A percentile compares a stretch with the other conserved stretches of the same genome.
Evolutionary conservation across 306 rosid genomes (phyloP).

Genomic region (Cyclanthera cordifolia): DNA sequence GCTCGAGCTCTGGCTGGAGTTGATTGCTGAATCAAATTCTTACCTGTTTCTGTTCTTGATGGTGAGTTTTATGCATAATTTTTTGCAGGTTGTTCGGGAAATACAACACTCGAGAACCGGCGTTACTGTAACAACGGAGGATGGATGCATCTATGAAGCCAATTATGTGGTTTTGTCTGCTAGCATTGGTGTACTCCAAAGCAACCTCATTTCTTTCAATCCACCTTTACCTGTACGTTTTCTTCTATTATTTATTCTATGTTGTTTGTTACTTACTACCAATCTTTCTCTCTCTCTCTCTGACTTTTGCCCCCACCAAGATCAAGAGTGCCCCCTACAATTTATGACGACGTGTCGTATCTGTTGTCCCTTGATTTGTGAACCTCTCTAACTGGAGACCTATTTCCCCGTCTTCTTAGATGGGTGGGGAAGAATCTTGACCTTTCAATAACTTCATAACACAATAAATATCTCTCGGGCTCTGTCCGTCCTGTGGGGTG

Average conservation of each 20-base stretch:
- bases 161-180: conserved; percentile 73
- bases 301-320: not conserved
- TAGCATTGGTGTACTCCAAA: conserved; percentile 94
- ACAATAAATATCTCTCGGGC: conserved; percentile 22
- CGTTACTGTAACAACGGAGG: conserved; percentile 73
- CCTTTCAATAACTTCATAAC: conserved; percentile 15
- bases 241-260: conserved; percentile 4
- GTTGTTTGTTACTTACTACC: not conserved
- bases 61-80: conserved; percentile 19
- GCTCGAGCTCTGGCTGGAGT: conserved; percentile 22
- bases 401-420: not conserved
- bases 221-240: conserved; percentile 85
- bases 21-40: conserved; percentile 20
- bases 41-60: not conserved
- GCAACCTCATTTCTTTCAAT: conserved; percentile 66
- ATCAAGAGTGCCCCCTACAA: conserved; percentile 5
- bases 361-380: conserved; percentile 11
- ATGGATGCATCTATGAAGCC: conserved; percentile 67
- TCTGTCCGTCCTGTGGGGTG: conserved; percentile 21
- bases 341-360: conserved; percentile 14
- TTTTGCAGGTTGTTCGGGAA: conserved; percentile 79
- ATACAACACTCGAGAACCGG: conserved; percentile 80
- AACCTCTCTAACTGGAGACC: not conserved
- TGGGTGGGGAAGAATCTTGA: conserved; percentile 21
- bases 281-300: not conserved